phyloP scores from a whole-genome alignment of 192 early-diverging fungal species.

The Coemansia sp. region DNA sequence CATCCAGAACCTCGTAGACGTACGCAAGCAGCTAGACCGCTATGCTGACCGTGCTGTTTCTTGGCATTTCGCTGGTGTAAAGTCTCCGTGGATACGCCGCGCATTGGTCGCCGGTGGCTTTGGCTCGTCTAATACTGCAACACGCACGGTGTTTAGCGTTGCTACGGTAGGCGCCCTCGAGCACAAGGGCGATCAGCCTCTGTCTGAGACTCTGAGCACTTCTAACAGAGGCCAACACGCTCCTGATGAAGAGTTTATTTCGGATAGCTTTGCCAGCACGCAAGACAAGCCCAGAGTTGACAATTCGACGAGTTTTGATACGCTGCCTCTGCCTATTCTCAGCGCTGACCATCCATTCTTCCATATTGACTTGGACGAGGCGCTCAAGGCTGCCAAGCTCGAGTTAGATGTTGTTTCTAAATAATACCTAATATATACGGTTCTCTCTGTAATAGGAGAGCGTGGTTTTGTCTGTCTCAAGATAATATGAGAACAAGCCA shows the following conservation, averaged over 20 bases:
- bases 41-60: conserved; percentile 56
- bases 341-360: conserved; percentile 47
- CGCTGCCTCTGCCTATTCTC: conserved; percentile 38
- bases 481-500: too few relatives aligned
- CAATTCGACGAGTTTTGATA: conserved; percentile 32
- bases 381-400: conserved; percentile 34
- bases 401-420: conserved; percentile 15
- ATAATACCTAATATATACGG: background rate
- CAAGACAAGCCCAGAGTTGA: conserved; percentile 3
- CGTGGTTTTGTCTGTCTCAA: too few relatives aligned
- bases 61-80: conserved; percentile 62
- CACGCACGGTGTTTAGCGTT: conserved; percentile 46
- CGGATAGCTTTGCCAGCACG: background rate
- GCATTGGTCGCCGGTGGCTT: conserved; percentile 51
- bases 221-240: background rate
- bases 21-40: conserved; percentile 61
- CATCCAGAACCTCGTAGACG: conserved; percentile 73
- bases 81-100: conserved; percentile 46
- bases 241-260: background rate
- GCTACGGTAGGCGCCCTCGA: conserved; percentile 38
- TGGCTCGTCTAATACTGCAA: conserved; percentile 29
- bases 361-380: conserved; percentile 57
- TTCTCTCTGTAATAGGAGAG: too few relatives aligned
- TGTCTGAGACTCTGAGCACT: conserved; percentile 15
- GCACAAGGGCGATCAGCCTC: conserved; percentile 18